A percentile compares a stretch with the other conserved stretches of the same genome.
phyloP scores from a whole-genome alignment of 202 grass and related monocot species.

The Dendrocalamus latiflorus region DNA sequence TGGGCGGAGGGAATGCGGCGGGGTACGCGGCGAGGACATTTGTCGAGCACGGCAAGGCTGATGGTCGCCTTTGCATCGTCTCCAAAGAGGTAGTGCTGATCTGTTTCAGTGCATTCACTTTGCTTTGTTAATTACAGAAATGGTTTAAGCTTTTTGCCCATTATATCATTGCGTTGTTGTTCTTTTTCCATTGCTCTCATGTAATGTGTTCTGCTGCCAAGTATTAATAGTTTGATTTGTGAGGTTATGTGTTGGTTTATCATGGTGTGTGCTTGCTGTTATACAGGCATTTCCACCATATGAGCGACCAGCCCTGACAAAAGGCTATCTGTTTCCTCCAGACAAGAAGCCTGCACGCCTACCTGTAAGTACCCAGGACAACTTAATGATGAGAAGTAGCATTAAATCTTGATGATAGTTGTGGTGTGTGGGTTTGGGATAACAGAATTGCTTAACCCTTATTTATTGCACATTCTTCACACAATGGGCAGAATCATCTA shows the following conservation, averaged over 20 bases:
- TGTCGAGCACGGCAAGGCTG: slow-evolving; percentile 84
- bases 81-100: slow-evolving; percentile 76
- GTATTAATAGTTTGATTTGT: background rate
- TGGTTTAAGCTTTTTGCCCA: background rate
- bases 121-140: background rate
- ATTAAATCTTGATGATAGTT: background rate
- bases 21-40: slow-evolving; percentile 88
- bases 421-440: background rate
- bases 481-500: background rate
- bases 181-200: background rate
- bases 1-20: slow-evolving; percentile 82
- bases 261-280: background rate
- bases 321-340: slow-evolving; percentile 84
- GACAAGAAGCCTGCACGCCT: slow-evolving; percentile 89
- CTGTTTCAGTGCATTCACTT: background rate
- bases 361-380: slow-evolving; percentile 52
- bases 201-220: background rate
- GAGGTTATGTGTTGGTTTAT: slow-evolving; percentile 4
- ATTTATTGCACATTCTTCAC: background rate
- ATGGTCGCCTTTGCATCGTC: slow-evolving; percentile 82
- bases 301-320: slow-evolving; percentile 86
- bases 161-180: background rate
- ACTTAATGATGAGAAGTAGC: slow-evolving; percentile 1
- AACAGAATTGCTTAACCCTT: background rate
- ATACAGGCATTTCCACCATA: slow-evolving; percentile 78